Base-by-base conservation (phyloP, 208 protist species). In the Leishmania lainsoni region DNA sequence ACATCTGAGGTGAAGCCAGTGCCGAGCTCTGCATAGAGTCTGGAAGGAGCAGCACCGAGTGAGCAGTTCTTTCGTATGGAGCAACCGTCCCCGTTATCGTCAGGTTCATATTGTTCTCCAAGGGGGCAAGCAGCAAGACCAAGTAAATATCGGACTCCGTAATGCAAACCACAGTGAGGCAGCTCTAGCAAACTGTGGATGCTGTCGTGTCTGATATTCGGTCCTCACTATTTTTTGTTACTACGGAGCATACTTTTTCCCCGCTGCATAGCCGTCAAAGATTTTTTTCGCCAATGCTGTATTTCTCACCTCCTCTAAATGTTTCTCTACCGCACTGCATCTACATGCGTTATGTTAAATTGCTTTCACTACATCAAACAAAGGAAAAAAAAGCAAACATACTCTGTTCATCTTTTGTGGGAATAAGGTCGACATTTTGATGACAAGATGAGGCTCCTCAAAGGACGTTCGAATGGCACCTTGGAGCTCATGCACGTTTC, bases 1-100 rank as follows among this genome's bases (percentile, higher is more conserved):
- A 9, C 70, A 5, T 42, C 76, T n/a, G 83, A 75, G 9, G 48
- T n/a, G 10, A 86, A 79, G 35, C 72, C 76, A 4, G 71, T 72
- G 70, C 69, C 73, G 26, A 73, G 71, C 14, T 22, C 17, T 22
- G 81, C 59, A 17, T 85, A 81, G 61, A 49, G 20, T 51, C 69
- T 32, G 5, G 8, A 35, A 54, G 35, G 29, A 2, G 48, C 9
- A 29, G 45, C 45, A n/a, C 22, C 22, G 45, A 51, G 22, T 35
- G 39, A 71, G 5, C 26, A 54, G 69, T 8, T 73, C 1, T 22
- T 73, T 51, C 5, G 3, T 29, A 73, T 26, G 20, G 32, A 29
- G 10, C 20, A 52, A 22, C 10, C 20, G 26, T 52, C 39, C 52
- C 9, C 14, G 16, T 51, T 17, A 6, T 32, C 26, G 51, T 5